Evolutionary conservation across 208 protist genomes (phyloP), one percentile per base, ranked within the genome.

Genomic region (Wallacemonas sp.): DNA sequence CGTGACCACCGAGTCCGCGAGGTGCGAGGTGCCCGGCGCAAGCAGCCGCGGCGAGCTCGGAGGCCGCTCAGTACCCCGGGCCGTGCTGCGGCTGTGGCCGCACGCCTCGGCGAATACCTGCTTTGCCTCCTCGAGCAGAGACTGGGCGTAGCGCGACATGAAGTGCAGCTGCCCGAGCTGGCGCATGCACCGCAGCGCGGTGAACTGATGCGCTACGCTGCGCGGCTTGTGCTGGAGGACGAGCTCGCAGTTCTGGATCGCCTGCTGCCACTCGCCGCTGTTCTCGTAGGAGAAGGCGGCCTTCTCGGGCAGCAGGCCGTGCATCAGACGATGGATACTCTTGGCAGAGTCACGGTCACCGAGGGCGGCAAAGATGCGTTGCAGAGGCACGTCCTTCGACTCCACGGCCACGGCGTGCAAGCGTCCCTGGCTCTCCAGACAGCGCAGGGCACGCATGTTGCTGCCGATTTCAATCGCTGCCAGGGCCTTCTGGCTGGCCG

Each of bases 81-180:
- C n/a, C n/a, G n/a, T n/a, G n/a, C n/a, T n/a, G n/a, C n/a, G n/a
- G n/a, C n/a, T n/a, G n/a, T n/a, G n/a, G n/a, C n/a, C n/a, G n/a
- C n/a, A 38, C 41, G 33, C 26, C 42, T 10, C 31, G n/a, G 20
- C 36, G 28, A 31, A 45, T 16, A 3, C 4, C 49, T 46, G 1
- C 16, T n/a, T 18, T 8, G 49, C 38, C 7, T 61, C 26, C 10
- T 63, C 62, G 12, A 75, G 61, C 32, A 75, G 52, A 2, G 69
- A 67, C 18, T 61, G 26, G 8, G 79, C 87, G 64, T 93, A 93
- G 29, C 81, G 75, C 5, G 86, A 91, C 67, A 90, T 93, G 70
- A 94, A 81, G 65, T 96, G 88, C 36, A 96, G 73, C 64, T 96
- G 87, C 1, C 91, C 87, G 7, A 94, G 74, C 64, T 93, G 83